A percentile compares a stretch with the other conserved stretches of the same genome.
phyloP scores from a whole-genome alignment of 495 filamentous ascomycete genomes.

The Talaromyces ruber region DNA sequence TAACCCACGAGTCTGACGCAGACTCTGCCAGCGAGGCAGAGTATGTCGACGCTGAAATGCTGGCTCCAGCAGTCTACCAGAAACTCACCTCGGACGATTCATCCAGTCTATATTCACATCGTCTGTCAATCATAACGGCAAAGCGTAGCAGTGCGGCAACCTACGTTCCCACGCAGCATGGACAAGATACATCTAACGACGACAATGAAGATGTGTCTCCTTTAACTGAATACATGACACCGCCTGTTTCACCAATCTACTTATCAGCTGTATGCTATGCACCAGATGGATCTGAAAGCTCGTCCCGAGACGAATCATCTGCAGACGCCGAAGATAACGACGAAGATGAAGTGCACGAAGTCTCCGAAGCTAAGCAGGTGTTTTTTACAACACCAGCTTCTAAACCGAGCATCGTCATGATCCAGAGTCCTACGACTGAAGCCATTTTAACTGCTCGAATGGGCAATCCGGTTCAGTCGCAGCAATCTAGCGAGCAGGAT shows the following conservation, averaged over 20 bases:
- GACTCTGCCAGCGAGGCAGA: conserved; percentile 1
- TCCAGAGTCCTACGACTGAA: not conserved
- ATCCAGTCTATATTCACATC: not conserved
- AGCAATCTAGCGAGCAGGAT: not conserved
- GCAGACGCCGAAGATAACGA: not conserved
- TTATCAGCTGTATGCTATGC: conserved; percentile 27
- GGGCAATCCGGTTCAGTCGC: not conserved
- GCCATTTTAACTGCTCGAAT: not conserved
- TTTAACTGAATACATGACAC: conserved; percentile 21
- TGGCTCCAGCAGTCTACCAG: not conserved
- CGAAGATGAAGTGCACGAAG: not conserved
- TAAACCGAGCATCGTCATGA: conserved; percentile 1
- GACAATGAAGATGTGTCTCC: conserved; percentile 32
- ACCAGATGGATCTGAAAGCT: conserved; percentile 3
- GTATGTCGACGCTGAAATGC: not conserved
- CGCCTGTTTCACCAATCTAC: conserved; percentile 25
- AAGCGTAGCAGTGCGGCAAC: conserved; percentile 30
- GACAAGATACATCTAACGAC: conserved; percentile 12
- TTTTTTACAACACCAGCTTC: not conserved
- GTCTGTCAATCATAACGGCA: conserved; percentile 31
- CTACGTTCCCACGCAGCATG: conserved; percentile 7
- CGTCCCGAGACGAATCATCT: not conserved
- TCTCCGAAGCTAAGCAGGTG: conserved; percentile 4
- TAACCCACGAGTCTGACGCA: not conserved
- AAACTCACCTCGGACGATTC: not conserved